phyloP scores from a whole-genome alignment of 2,329 filamentous ascomycete genomes.

The Penicillium sclerotigenum region DNA sequence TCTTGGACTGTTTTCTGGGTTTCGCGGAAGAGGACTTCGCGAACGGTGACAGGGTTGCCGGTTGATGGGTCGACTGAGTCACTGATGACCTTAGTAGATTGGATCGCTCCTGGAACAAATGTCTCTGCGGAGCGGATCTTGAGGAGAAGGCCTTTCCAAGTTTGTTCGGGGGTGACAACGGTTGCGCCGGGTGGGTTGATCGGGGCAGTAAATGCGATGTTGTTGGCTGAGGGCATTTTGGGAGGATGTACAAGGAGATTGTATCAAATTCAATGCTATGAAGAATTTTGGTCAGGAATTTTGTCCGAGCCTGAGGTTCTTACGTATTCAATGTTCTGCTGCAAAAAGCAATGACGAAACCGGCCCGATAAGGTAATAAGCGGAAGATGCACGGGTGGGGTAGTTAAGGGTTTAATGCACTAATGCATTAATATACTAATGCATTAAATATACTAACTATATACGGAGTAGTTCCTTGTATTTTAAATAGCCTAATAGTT shows the following conservation, averaged over 20 bases:
- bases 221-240: constrained; percentile 28
- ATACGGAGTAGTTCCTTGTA: too few relatives aligned
- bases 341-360: constrained; percentile 1
- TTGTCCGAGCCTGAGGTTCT: not conserved
- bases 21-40: constrained; percentile 31
- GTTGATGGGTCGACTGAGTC: constrained; percentile 20
- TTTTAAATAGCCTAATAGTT: too few relatives aligned
- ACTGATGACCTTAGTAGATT: constrained; percentile 28
- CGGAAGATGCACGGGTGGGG: too few relatives aligned
- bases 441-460: too few relatives aligned
- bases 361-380: not conserved
- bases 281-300: not conserved
- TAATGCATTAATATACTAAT: too few relatives aligned
- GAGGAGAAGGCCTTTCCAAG: constrained; percentile 35
- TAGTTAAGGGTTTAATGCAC: too few relatives aligned
- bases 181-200: constrained; percentile 35
- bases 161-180: constrained; percentile 31
- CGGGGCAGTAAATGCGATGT: constrained; percentile 38
- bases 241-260: not conserved
- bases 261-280: not conserved
- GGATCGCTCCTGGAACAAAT: constrained; percentile 31
- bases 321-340: not conserved
- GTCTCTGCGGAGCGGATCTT: constrained; percentile 32
- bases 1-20: constrained; percentile 24
- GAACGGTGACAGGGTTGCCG: constrained; percentile 26